phyloP scores from a whole-genome alignment of 306 rosid species.

The Cucumis cinereus region DNA sequence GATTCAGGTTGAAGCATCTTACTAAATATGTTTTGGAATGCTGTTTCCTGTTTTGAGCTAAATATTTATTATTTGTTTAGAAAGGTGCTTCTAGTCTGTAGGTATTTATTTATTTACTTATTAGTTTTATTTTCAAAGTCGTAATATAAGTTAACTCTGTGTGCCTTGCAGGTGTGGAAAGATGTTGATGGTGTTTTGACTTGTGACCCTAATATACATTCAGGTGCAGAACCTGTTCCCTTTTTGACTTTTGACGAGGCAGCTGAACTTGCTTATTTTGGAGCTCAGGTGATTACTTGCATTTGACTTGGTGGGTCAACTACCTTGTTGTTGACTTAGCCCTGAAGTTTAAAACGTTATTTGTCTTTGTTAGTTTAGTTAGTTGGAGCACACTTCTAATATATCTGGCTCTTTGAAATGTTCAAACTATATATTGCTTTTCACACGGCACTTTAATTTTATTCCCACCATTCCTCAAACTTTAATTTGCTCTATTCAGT shows the following conservation, averaged over 20 bases:
- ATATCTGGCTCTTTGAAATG: not conserved
- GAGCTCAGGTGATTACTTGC: slow-evolving; percentile 72
- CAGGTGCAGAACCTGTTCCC: slow-evolving; percentile 71
- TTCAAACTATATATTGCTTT: not conserved
- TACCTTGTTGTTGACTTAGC: not conserved
- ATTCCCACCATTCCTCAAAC: not conserved
- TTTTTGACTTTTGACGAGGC: slow-evolving; percentile 94
- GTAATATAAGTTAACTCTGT: not conserved
- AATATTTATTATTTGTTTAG: not conserved
- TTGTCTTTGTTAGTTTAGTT: not conserved
- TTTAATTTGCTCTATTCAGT: not conserved
- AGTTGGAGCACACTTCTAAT: not conserved
- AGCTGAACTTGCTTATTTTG: slow-evolving; percentile 96
- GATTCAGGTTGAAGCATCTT: slow-evolving; percentile 51
- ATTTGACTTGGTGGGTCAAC: not conserved
- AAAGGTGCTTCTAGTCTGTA: not conserved
- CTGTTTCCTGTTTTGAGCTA: not conserved
- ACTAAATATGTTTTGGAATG: not conserved
- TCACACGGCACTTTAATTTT: not conserved
- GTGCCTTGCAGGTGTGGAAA: slow-evolving; percentile 73
- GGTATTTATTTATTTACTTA: too few relatives aligned
- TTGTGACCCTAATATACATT: slow-evolving; percentile 73
- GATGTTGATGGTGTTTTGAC: slow-evolving; percentile 98
- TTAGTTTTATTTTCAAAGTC: not conserved
- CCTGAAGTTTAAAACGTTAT: not conserved